Base-by-base conservation (phyloP, 2,329 filamentous ascomycete genomes). In the Alternaria alternata region DNA sequence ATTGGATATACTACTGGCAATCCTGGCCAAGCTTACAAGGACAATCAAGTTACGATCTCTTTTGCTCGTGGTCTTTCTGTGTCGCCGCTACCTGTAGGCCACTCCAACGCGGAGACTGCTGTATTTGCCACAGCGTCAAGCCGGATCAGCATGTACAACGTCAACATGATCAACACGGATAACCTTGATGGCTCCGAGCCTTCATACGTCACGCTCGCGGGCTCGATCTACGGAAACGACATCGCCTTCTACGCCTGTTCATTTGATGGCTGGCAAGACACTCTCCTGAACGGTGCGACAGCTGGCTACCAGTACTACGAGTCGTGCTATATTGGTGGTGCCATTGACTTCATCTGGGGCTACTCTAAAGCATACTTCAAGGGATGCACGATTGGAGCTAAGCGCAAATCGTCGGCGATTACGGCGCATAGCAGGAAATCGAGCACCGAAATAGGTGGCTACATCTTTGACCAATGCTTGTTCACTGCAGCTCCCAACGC, bases 311-410 rank as follows among this genome's bases (percentile, higher is more conserved):
- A 87, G 66, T 74, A 87, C 48, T 88, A 86, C 66, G 83, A 81
- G 46, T 82, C 82, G 56, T 82, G 82, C 66, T 83, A 85, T 57
- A 87, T 88, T 62, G 81, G 84, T 39, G 85, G 86, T 26, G 83
- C 84, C 5, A 83, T 84, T 54, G 86, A 88, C 66, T 87, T 87
- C 64, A 84, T 86, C 62, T 88, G 87, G 73, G 82, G 86, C 72
- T 68, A 81, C 63, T 80, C 83, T 36, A 72, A 78, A 61, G 77
- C 80, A 51, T 88, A 83, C 83, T 83, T 82, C 74, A 81, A 85
- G 51, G 67, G 75, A 14, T 81, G 80, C 63, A 81, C 81, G 24
- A 81, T 87, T 59, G 75, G 80, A 41, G 81, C 75, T 77, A 54
- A 75, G 73, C 32, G 75, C 69, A 14, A 71, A 41, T 42, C 41